Percentiles rank a stretch among this genome's conserved stretches.
phyloP scores from a whole-genome alignment of 2,329 filamentous ascomycete species.

The Fusarium sp. region DNA sequence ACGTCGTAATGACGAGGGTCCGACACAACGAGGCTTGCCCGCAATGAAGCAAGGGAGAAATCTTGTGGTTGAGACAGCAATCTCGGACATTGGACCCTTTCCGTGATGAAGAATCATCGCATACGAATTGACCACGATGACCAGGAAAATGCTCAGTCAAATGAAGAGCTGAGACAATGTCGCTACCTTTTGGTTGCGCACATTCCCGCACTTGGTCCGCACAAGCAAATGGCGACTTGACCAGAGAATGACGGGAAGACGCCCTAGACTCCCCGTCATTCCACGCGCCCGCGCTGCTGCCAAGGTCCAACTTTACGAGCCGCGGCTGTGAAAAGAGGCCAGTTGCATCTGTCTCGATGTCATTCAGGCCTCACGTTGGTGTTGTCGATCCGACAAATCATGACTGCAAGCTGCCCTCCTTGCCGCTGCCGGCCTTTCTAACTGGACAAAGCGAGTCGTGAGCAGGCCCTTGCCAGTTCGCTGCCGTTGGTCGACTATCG shows the following conservation, averaged over 20 bases:
- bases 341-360: background rate
- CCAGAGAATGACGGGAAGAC: background rate
- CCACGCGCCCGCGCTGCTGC: slow-evolving; percentile 1
- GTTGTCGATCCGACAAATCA: slow-evolving; percentile 2
- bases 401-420: background rate
- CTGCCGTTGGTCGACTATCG: slow-evolving; percentile 21
- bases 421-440: slow-evolving; percentile 2
- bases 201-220: slow-evolving; percentile 11
- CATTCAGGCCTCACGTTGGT: slow-evolving; percentile 2
- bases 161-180: slow-evolving; percentile 32
- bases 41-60: slow-evolving; percentile 30
- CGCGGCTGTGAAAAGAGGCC: background rate
- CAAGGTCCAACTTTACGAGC: slow-evolving; percentile 8
- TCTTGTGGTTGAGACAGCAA: slow-evolving; percentile 21
- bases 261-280: slow-evolving; percentile 28
- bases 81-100: slow-evolving; percentile 12
- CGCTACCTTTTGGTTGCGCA: slow-evolving; percentile 11
- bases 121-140: background rate
- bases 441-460: slow-evolving; percentile 8
- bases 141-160: slow-evolving; percentile 19
- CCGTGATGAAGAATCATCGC: background rate
- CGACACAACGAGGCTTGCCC: slow-evolving; percentile 6
- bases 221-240: background rate
- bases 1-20: slow-evolving; percentile 26
- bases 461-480: slow-evolving; percentile 9